Base-by-base conservation (phyloP, 768 basidiomycete species). In the Rhizopogon sp. region DNA sequence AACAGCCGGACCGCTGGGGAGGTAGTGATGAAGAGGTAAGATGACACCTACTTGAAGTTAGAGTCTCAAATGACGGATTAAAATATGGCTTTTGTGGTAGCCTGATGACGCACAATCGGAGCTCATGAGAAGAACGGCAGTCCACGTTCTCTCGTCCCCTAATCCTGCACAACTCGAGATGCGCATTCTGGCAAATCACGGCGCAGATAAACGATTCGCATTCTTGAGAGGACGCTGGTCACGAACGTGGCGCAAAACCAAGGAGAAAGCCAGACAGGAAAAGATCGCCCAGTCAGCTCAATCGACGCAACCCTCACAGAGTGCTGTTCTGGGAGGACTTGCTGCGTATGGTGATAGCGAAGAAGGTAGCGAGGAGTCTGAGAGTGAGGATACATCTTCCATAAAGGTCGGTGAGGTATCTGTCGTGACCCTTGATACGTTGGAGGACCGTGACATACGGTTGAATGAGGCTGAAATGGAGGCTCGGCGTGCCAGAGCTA, bases 121-220 rank as follows among this genome's bases (percentile, higher is more conserved):
- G 3, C 75, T 94, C 10, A 93, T 97, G 84, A 70, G 73, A 10
- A 81, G 85, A 51, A 95, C 93, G 0, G 89, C 89, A 0, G 59
- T 65, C 11, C 88, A 92, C 56, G 70, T 95, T 33, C 64, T 78
- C 25, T 70, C 81, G 6, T 88, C 92, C 1, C 82, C 86, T 1
- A 93, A 94, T 62, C 80, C 90, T 14, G 81, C 85, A 0, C 84
- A 93, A 58, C 77, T 96, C 22, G 92, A 94, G 67, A 84, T 93
- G 78, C 82, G 93, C 6, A 93, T 97, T 61, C 74, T 96, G 14
- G 86, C 93, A 9, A 93, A 96, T 61, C 81, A 95, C 63, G 87
- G 90, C 0, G 72, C 76, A 11, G 92, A 96, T 66, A 72, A 75
- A 43, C 79, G 89, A 6, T 95, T 97, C 64, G 82, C 85, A 1